Evolutionary conservation across 208 protist genomes (phyloP), one percentile per base, ranked within the genome.

Genomic region (Vickermania spadyakhi): DNA sequence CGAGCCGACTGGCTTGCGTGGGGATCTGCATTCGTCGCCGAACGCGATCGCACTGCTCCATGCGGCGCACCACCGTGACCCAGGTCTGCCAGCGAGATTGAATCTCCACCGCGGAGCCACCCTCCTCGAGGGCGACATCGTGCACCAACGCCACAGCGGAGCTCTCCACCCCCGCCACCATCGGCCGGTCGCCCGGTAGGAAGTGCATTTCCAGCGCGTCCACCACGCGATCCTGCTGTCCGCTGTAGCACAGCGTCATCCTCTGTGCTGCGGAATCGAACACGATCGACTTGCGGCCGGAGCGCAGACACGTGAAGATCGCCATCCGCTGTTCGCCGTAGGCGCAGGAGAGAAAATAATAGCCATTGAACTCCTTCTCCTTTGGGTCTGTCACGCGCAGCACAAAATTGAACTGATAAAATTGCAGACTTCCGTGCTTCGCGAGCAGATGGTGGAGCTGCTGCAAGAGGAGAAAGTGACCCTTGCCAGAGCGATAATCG

Each of bases 351-450:
- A 89, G 59, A 58, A 82, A 86, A 58, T 89, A 89, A 25, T 85
- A 41, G 2, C 85, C 85, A 22, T 88, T 79, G 50, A 85, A 79
- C 64, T 81, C 73, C 58, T 70, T 70, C 49, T 88, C 73, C 5
- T 58, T 66, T 1, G 77, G 75, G 56, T 84, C 81, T 2, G 55
- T 64, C 23, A 88, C 78, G 28, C 69, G 77, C 21, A 92, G 70
- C n/a, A 75, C 69, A 58, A 79, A 92, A 73, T 88, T 92, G 27
- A 92, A 71, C 60, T 88, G 85, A 58, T 79, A 79, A 3, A 64
- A 45, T 23, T 68, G 60, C 27, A 65, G 21, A 4, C 73, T 58
- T 2, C 77, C 69, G 56, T 92, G 77, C 58, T 82, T 81, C 30
- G 70, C 75, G 45, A 88, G 58, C 18, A 89, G 69, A 21, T 60